Percentiles rank a stretch among this genome's conserved stretches.
phyloP scores from a whole-genome alignment of 768 basidiomycete species.

The Exidia glandulosa region DNA sequence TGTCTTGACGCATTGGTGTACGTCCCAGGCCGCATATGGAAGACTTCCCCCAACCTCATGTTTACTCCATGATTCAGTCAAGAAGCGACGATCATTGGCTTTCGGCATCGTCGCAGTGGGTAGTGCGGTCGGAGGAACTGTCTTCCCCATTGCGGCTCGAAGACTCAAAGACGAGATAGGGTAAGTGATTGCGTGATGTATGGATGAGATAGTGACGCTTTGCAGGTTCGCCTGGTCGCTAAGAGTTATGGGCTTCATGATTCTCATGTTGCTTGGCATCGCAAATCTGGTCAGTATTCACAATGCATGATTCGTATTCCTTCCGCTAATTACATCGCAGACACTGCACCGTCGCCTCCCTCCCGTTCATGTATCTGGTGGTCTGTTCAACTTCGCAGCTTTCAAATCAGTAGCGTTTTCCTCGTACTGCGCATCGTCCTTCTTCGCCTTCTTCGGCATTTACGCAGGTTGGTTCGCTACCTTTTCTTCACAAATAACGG shows the following conservation, averaged over 20 bases:
- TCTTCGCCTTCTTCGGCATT: conserved; percentile 9
- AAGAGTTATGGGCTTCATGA: conserved; percentile 7
- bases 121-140: conserved; percentile 15
- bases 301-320: not conserved
- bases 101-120: conserved; percentile 15
- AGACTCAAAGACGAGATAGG: conserved; percentile 4
- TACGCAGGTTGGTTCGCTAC: conserved; percentile 7
- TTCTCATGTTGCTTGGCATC: conserved; percentile 12
- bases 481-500: not conserved
- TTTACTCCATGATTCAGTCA: conserved; percentile 3
- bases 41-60: not conserved
- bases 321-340: not conserved
- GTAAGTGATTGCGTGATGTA: not conserved
- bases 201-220: not conserved
- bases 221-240: conserved; percentile 5
- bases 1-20: conserved; percentile 17
- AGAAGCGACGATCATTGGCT: conserved; percentile 3
- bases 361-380: not conserved
- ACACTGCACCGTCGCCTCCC: conserved; percentile 4
- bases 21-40: not conserved
- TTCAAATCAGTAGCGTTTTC: conserved; percentile 11
- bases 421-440: conserved; percentile 9
- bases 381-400: conserved; percentile 4
- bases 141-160: conserved; percentile 17
- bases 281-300: conserved; percentile 11